A percentile compares a stretch with the other conserved stretches of the same genome.
Evolutionary conservation across 1,284 basidiomycete species (phyloP).

Genomic region (Tilletia indica): DNA sequence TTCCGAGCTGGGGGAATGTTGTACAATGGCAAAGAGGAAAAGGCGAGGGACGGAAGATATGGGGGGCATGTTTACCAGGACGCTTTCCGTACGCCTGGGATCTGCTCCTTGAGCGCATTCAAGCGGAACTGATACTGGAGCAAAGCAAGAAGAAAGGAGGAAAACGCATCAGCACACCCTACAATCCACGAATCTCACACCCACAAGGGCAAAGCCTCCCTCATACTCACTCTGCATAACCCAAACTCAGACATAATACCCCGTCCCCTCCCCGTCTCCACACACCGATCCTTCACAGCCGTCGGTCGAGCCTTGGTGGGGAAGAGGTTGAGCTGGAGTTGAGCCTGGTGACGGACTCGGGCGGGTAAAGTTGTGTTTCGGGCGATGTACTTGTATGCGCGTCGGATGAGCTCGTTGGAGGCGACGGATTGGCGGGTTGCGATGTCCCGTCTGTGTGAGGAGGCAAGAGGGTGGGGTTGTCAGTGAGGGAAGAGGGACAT

Average conservation of each 20-base stretch:
- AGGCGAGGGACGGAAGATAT: neutral
- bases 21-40: neutral
- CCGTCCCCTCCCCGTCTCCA: constrained; percentile 76
- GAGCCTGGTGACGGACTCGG: constrained; percentile 89
- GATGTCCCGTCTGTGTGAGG: constrained; percentile 46
- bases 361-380: constrained; percentile 51
- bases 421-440: constrained; percentile 51
- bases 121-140: constrained; percentile 81
- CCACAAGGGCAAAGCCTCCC: constrained; percentile 9
- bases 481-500: too few relatives aligned
- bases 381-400: constrained; percentile 54
- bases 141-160: neutral
- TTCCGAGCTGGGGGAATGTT: too few relatives aligned
- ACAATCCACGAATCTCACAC: constrained; percentile 6
- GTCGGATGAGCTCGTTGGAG: constrained; percentile 51
- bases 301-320: constrained; percentile 76
- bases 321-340: constrained; percentile 86
- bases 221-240: constrained; percentile 71
- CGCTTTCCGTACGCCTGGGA: constrained; percentile 83
- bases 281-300: constrained; percentile 82
- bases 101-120: constrained; percentile 72
- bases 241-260: constrained; percentile 86
- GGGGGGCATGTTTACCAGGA: constrained; percentile 67
- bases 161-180: neutral
- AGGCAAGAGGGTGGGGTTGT: neutral